A percentile compares a stretch with the other conserved stretches of the same genome.
These are phyloP conservation scores for Protea cynaroides DNA, from an alignment of 164 flowering plant genomes.

Conservation along the genomic window DNA sequence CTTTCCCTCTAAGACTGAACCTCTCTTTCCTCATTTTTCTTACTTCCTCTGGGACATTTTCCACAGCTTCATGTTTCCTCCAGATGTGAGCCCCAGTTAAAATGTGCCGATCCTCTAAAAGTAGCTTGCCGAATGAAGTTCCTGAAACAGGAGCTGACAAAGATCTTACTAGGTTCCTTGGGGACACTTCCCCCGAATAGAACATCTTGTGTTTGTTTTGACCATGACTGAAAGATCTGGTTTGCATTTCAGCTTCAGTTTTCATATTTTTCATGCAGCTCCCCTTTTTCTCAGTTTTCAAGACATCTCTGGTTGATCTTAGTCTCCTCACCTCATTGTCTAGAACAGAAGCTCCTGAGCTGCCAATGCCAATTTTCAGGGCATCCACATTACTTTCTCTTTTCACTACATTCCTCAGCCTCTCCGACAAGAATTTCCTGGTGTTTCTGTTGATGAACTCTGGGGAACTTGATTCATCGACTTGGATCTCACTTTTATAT, in stretches of 20 bases:
- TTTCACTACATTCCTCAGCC: constrained; percentile 58
- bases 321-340: constrained; percentile 21
- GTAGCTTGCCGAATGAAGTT: constrained; percentile 90
- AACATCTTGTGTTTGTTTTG: constrained; percentile 24
- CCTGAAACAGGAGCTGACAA: constrained; percentile 93
- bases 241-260: constrained; percentile 36
- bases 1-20: constrained; percentile 67
- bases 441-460: constrained; percentile 64
- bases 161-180: constrained; percentile 78
- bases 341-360: constrained; percentile 28
- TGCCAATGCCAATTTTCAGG: constrained; percentile 19
- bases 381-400: constrained; percentile 29
- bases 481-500: constrained; percentile 56
- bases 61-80: constrained; percentile 75
- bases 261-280: constrained; percentile 27
- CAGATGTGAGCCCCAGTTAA: constrained; percentile 77
- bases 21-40: constrained; percentile 56
- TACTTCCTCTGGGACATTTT: constrained; percentile 29
- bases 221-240: constrained; percentile 64
- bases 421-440: constrained; percentile 63
- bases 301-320: constrained; percentile 20
- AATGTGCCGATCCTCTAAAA: constrained; percentile 80
- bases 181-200: constrained; percentile 46
- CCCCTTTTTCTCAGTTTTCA: constrained; percentile 16
- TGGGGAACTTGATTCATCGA: constrained; percentile 49